Percentiles rank a stretch among this genome's conserved stretches.
Conservation (phyloP, 805 yeast species). For the Pichia sporocuriosa region DNA sequence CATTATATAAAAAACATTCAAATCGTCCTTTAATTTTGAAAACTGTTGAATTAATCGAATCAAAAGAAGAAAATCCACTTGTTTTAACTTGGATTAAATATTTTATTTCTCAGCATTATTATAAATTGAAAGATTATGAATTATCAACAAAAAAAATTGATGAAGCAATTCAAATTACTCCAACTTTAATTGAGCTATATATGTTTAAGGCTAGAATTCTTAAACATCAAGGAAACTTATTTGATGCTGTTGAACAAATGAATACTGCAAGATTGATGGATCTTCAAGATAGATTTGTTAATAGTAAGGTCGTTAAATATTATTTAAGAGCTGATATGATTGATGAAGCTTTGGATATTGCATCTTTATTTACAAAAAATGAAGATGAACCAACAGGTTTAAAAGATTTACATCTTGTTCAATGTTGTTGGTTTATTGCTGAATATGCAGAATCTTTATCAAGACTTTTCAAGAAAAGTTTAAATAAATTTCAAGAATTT, state of each 20-base stretch:
- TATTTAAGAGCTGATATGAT: constrained; percentile 66
- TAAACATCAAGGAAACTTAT: constrained; percentile 60
- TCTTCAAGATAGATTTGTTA: constrained; percentile 85
- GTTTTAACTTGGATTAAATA: constrained; percentile 62
- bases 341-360: constrained; percentile 65
- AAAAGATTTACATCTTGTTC: constrained; percentile 80
- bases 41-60: constrained; percentile 44
- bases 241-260: constrained; percentile 59
- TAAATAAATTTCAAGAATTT: constrained; percentile 15
- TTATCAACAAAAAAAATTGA: constrained; percentile 55
- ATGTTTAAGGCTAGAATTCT: constrained; percentile 73
- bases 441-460: constrained; percentile 81
- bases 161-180: constrained; percentile 62
- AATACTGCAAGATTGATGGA: constrained; percentile 69
- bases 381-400: constrained; percentile 80
- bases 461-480: constrained; percentile 43
- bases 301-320: constrained; percentile 82
- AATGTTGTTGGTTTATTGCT: constrained; percentile 80
- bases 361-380: constrained; percentile 78
- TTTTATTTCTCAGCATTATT: constrained; percentile 72
- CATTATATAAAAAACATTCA: constrained; percentile 50
- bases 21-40: constrained; percentile 40
- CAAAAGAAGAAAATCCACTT: constrained; percentile 34
- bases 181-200: constrained; percentile 78
- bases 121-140: constrained; percentile 45